phyloP scores from a whole-genome alignment of 352 stramenopile species.

The Globisporangium recalcitrans region DNA sequence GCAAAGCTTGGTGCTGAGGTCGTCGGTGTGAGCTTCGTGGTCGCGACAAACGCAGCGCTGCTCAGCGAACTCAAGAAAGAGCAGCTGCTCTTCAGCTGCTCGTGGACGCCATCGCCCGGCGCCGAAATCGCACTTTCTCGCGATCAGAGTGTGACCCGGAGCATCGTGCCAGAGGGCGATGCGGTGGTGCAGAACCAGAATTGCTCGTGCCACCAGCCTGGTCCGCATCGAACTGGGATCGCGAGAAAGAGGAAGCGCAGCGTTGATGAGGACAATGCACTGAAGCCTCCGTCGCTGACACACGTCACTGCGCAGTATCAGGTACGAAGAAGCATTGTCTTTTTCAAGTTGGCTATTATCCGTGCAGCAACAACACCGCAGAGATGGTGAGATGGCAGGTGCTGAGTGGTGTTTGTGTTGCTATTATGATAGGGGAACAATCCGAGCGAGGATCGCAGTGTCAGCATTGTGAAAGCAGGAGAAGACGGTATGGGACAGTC shows the following conservation, averaged over 20 bases:
- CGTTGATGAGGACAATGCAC: slow-evolving; percentile 7
- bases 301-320: slow-evolving; percentile 59
- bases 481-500: slow-evolving; percentile 21
- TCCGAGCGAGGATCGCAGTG: slow-evolving; percentile 61
- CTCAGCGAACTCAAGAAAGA: slow-evolving; percentile 30
- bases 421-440: slow-evolving; percentile 35
- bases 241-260: slow-evolving; percentile 10
- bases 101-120: slow-evolving; percentile 37
- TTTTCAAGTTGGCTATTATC: too few relatives aligned
- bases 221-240: background rate
- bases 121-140: slow-evolving; percentile 22
- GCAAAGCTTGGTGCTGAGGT: slow-evolving; percentile 36
- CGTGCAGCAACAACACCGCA: too few relatives aligned
- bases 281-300: slow-evolving; percentile 17
- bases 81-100: slow-evolving; percentile 40
- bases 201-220: slow-evolving; percentile 18
- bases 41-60: slow-evolving; percentile 33
- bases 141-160: slow-evolving; percentile 8
- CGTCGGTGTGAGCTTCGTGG: slow-evolving; percentile 40
- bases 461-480: slow-evolving; percentile 38
- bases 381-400: too few relatives aligned
- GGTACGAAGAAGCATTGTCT: too few relatives aligned
- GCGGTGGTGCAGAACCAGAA: slow-evolving; percentile 3
- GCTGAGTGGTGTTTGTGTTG: background rate
- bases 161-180: slow-evolving; percentile 2